phyloP scores from a whole-genome alignment of 2,329 filamentous ascomycete species.

The Venturia asperata region DNA sequence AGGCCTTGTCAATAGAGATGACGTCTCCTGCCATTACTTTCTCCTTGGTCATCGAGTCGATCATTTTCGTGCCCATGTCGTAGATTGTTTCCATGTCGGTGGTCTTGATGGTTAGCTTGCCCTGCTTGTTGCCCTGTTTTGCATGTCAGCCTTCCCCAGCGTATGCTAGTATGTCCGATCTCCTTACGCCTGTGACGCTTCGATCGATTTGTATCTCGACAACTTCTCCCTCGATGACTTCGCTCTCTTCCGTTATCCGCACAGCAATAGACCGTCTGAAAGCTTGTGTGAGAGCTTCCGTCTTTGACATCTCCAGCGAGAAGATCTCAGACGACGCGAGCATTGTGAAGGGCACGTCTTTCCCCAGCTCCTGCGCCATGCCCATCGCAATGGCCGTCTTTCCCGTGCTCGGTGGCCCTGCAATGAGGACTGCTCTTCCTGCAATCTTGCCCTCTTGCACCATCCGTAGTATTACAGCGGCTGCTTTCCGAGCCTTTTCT shows the following conservation, averaged over 20 bases:
- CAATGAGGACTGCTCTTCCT: constrained; percentile 86
- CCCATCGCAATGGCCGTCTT: constrained; percentile 99
- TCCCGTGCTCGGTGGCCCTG: constrained; percentile 90
- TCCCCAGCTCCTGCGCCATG: constrained; percentile 90
- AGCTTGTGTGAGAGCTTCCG: constrained; percentile 94
- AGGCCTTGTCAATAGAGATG: constrained; percentile 97
- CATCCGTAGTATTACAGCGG: constrained; percentile 95
- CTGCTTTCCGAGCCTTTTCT: constrained; percentile 92
- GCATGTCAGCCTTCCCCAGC: not conserved
- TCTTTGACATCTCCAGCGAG: constrained; percentile 98
- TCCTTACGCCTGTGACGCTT: constrained; percentile 75
- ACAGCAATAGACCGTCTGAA: constrained; percentile 98
- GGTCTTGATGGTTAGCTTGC: constrained; percentile 98
- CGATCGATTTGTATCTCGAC: constrained; percentile 98
- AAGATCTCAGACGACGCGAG: constrained; percentile 96
- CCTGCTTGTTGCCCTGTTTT: constrained; percentile 80
- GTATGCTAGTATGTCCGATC: not conserved
- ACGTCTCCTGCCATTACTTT: constrained; percentile 98
- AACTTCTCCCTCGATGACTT: constrained; percentile 98
- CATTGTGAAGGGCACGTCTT: constrained; percentile 94
- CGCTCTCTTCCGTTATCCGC: constrained; percentile 96
- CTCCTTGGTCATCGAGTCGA: constrained; percentile 98
- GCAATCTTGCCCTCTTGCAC: constrained; percentile 98
- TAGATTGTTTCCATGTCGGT: constrained; percentile 99
- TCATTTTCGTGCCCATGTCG: constrained; percentile 99